phyloP scores from a whole-genome alignment of 192 early-diverging fungal genomes.

The Pecoramyces ruminantium region DNA sequence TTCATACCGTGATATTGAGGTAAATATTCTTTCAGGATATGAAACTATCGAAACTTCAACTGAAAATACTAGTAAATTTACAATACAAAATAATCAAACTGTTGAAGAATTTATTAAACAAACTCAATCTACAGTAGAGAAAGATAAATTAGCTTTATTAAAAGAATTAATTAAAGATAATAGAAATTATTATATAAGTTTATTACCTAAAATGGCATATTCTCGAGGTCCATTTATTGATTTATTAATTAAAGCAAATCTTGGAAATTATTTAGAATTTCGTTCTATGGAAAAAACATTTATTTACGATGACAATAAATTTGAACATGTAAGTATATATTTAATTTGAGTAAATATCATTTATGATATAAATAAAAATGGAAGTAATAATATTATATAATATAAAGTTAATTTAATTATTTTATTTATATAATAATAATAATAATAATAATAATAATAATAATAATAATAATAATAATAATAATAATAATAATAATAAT shows the following conservation, averaged over 20 bases:
- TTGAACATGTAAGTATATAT: constrained; percentile 22
- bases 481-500: too few species aligned
- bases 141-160: background rate
- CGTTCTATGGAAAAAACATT: constrained; percentile 56
- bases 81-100: background rate
- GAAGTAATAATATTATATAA: background rate
- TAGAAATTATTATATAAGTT: constrained; percentile 38
- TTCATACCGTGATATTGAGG: background rate
- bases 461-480: too few species aligned
- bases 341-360: too few species aligned
- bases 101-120: background rate
- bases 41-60: background rate
- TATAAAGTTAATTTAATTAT: too few species aligned
- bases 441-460: too few species aligned
- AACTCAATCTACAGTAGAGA: background rate
- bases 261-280: constrained; percentile 79
- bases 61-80: background rate
- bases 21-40: background rate
- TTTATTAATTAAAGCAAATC: constrained; percentile 51
- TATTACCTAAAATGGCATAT: constrained; percentile 48
- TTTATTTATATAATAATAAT: too few species aligned
- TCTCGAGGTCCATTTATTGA: constrained; percentile 57
- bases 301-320: constrained; percentile 18
- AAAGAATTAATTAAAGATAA: background rate
- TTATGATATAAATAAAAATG: too few species aligned